Evolutionary conservation across 441 rosid species (phyloP).

Genomic region (Gossypium trilobum): DNA sequence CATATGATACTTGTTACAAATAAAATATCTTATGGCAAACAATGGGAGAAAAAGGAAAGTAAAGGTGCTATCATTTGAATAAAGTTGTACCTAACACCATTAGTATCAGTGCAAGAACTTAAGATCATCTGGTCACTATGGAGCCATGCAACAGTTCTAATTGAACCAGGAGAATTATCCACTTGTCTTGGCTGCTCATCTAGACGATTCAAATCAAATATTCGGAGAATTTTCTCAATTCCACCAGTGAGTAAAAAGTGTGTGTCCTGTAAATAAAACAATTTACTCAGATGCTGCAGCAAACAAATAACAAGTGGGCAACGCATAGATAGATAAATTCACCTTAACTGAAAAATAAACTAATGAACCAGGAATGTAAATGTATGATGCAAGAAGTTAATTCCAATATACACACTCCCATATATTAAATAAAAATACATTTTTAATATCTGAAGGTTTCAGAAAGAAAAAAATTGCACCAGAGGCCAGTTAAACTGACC

Average conservation of each 20-base stretch:
- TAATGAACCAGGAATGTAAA: background rate
- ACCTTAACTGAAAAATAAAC: background rate
- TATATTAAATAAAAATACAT: slow-evolving; percentile 1
- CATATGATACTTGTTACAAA: background rate
- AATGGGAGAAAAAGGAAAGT: background rate
- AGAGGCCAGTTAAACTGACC: background rate
- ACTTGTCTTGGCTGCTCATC: slow-evolving; percentile 80
- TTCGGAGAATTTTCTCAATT: slow-evolving; percentile 75
- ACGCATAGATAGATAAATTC: background rate
- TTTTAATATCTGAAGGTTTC: background rate
- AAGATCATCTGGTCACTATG: slow-evolving; percentile 83
- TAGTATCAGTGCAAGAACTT: slow-evolving; percentile 77
- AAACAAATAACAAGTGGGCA: background rate
- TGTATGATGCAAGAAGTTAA: background rate
- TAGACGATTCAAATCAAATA: slow-evolving; percentile 69
- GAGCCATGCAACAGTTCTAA: slow-evolving; percentile 87
- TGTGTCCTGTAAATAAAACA: slow-evolving; percentile 49
- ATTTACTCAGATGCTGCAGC: background rate
- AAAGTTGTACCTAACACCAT: slow-evolving; percentile 67
- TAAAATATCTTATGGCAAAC: background rate
- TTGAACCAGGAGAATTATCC: slow-evolving; percentile 69
- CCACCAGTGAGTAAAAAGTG: slow-evolving; percentile 82
- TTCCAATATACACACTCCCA: background rate
- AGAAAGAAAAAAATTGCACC: background rate
- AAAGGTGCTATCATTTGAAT: background rate